Percentiles rank a stretch among this genome's conserved stretches.
These are phyloP conservation scores for Fragilaria crotonensis DNA, from an alignment of 108 stramenopile genomes.

Conservation along the genomic window DNA sequence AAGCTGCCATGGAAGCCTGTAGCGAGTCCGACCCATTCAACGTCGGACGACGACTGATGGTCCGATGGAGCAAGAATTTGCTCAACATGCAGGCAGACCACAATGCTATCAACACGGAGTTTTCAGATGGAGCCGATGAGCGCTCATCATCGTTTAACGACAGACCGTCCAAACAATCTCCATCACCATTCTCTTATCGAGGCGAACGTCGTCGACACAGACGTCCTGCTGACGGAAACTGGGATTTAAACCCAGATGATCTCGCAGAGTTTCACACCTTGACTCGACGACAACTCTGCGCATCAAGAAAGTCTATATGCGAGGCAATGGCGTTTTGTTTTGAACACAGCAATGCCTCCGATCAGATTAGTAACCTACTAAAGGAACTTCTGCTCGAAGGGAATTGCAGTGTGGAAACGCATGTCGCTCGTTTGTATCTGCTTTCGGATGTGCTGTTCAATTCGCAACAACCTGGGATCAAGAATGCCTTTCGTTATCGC, in stretches of 20 bases:
- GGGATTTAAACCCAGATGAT: slow-evolving; percentile 44
- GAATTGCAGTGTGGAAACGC: slow-evolving; percentile 40
- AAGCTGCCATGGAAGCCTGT: slow-evolving; percentile 81
- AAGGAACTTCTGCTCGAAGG: slow-evolving; percentile 51
- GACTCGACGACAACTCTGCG: slow-evolving; percentile 39
- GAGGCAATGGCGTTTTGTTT: slow-evolving; percentile 87
- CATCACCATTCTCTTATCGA: neutral
- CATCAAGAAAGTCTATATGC: slow-evolving; percentile 59
- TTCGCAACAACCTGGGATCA: slow-evolving; percentile 84
- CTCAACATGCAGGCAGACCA: too few species aligned
- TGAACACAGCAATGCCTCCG: slow-evolving; percentile 56
- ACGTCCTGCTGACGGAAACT: slow-evolving; percentile 21
- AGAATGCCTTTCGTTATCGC: slow-evolving; percentile 76
- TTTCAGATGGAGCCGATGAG: neutral
- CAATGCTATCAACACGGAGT: neutral
- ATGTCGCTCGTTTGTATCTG: slow-evolving; percentile 69
- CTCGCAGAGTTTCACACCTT: slow-evolving; percentile 41
- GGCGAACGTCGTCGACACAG: neutral
- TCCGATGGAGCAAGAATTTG: slow-evolving; percentile 70
- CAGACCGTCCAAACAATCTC: neutral
- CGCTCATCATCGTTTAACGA: neutral
- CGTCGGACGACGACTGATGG: slow-evolving; percentile 50
- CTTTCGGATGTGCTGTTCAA: slow-evolving; percentile 83
- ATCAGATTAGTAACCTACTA: slow-evolving; percentile 55
- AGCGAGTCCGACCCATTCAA: slow-evolving; percentile 69